phyloP scores from a whole-genome alignment of 164 flowering plant species.

The Taxillus chinensis region DNA sequence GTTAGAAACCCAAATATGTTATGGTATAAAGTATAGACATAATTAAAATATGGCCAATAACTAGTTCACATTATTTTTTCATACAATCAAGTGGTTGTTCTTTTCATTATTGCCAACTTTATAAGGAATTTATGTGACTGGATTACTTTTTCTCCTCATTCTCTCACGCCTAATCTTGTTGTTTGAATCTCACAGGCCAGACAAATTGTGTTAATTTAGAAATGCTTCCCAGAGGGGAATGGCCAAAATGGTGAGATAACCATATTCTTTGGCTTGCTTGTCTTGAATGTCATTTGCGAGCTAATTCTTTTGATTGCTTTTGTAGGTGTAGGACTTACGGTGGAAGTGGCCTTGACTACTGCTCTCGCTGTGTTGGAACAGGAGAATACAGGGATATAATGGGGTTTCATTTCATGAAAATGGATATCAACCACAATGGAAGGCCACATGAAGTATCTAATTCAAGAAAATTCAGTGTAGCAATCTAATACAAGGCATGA shows the following conservation, averaged over 20 bases:
- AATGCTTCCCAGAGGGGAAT: slow-evolving; percentile 84
- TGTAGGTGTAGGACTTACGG: slow-evolving; percentile 76
- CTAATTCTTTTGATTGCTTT: not conserved
- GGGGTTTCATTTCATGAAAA: slow-evolving; percentile 73
- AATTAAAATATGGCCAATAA: too few relatives aligned
- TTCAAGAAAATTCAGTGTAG: slow-evolving; percentile 2
- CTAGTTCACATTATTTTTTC: too few relatives aligned
- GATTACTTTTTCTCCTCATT: too few relatives aligned
- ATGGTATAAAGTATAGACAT: too few relatives aligned
- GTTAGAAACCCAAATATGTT: too few relatives aligned
- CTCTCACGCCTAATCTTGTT: too few relatives aligned
- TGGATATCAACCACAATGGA: slow-evolving; percentile 8
- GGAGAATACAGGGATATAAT: slow-evolving; percentile 71
- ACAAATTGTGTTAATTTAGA: slow-evolving; percentile 43
- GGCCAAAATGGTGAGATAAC: slow-evolving; percentile 85
- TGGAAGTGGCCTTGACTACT: slow-evolving; percentile 68
- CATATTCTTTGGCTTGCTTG: not conserved
- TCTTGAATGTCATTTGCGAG: not conserved
- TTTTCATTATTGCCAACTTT: too few relatives aligned
- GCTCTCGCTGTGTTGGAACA: slow-evolving; percentile 71
- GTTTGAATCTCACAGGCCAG: slow-evolving; percentile 34
- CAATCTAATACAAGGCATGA: slow-evolving; percentile 5
- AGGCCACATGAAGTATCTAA: slow-evolving; percentile 2
- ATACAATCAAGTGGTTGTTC: too few relatives aligned
- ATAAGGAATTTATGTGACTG: too few relatives aligned